Conservation (phyloP, 2,329 filamentous ascomycete genomes). For the Tolypocladium tropicale region DNA sequence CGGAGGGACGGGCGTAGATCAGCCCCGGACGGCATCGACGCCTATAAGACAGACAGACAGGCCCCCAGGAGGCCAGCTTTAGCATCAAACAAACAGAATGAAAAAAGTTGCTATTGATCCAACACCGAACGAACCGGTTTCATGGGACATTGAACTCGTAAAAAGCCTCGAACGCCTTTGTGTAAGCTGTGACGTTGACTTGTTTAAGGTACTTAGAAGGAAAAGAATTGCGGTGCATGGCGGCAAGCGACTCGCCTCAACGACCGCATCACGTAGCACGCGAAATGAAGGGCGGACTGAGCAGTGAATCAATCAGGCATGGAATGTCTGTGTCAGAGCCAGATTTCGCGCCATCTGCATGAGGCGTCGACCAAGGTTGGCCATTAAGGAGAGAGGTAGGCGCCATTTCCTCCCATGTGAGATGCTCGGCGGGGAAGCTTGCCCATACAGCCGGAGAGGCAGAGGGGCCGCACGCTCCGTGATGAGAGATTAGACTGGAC, state of each 20-base stretch:
- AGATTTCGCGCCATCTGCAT: background rate
- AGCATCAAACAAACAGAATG: background rate
- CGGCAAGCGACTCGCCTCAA: background rate
- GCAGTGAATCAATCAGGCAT: background rate
- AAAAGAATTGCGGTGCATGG: background rate
- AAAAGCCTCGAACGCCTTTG: background rate
- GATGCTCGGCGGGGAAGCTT: no score
- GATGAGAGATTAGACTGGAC: no score
- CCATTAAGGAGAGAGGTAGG: no score
- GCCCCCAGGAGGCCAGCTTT: background rate
- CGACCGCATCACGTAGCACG: background rate
- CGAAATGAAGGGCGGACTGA: no score
- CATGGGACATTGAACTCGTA: background rate
- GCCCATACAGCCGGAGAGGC: no score
- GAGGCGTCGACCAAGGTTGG: background rate
- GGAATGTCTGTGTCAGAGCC: background rate
- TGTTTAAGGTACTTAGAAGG: no score
- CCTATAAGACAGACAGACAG: background rate
- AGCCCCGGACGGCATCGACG: background rate
- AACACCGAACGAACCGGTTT: no score
- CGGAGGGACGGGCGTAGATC: background rate
- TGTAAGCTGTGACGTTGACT: background rate
- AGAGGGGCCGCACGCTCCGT: no score
- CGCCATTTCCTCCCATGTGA: no score
- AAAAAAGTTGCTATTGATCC: background rate